Conservation (phyloP, 2,329 filamentous ascomycete species). For the Beauveria bassiana region DNA sequence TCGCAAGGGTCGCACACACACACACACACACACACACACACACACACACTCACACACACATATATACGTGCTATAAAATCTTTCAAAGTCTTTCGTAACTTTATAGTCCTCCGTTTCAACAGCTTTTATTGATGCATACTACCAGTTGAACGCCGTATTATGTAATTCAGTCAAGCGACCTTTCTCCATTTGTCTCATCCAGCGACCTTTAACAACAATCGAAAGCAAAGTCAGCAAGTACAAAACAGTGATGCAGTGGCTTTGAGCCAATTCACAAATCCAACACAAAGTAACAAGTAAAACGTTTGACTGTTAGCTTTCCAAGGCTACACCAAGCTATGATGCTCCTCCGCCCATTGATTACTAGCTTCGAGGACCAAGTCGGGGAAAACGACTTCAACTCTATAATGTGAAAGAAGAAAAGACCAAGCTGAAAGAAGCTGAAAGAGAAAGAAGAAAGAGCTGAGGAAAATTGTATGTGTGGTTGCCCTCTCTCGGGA, state of each 20-base stretch:
- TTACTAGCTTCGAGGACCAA: slow-evolving; percentile 3
- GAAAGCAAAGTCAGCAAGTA: not conserved
- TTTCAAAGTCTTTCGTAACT: not conserved
- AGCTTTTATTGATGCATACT: slow-evolving; percentile 1
- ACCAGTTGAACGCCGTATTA: not conserved
- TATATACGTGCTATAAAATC: too few relatives aligned
- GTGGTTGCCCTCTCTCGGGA: not conserved
- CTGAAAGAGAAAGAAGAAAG: not conserved
- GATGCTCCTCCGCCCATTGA: not conserved
- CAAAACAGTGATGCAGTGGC: slow-evolving; percentile 1
- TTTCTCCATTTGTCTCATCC: not conserved
- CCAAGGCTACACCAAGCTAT: not conserved
- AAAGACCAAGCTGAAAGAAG: not conserved
- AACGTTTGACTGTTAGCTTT: not conserved
- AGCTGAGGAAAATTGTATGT: not conserved
- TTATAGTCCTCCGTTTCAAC: not conserved
- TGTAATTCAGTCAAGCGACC: not conserved
- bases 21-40: too few relatives aligned
- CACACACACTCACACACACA: too few relatives aligned
- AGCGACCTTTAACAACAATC: not conserved
- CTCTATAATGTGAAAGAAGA: not conserved
- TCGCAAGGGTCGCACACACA: not conserved
- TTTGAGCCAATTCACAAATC: slow-evolving; percentile 3
- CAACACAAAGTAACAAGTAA: slow-evolving; percentile 11
- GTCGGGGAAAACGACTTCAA: not conserved